Conservation (phyloP, 148 eudicot genomes). For the Silene uniflora region DNA sequence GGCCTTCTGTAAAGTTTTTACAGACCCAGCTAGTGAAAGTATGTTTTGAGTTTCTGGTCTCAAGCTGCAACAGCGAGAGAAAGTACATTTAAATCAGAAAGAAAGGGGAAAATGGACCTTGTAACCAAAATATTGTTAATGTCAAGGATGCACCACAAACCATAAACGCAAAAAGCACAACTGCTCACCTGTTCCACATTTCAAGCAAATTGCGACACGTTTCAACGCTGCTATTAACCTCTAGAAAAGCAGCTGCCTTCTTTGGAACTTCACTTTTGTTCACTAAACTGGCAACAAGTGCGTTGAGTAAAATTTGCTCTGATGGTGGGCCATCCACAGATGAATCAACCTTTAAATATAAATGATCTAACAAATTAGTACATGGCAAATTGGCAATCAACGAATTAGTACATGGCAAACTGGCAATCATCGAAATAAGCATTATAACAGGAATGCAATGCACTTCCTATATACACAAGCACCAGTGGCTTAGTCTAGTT, state of each 20-base stretch:
- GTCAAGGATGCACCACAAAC: background rate
- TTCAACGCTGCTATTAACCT: conserved; percentile 59
- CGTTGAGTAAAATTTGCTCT: conserved; percentile 54
- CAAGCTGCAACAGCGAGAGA: conserved; percentile 37
- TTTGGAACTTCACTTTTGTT: conserved; percentile 45
- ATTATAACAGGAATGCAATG: too few species aligned
- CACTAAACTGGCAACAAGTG: conserved; percentile 49
- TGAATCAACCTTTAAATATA: conserved; percentile 46
- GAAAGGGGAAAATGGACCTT: background rate
- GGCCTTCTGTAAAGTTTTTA: conserved; percentile 49
- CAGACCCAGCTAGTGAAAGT: conserved; percentile 55
- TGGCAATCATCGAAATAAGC: background rate
- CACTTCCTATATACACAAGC: too few species aligned
- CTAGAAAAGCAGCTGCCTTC: conserved; percentile 56
- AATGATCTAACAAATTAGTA: background rate
- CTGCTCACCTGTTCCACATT: conserved; percentile 47
- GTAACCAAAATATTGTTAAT: too few species aligned
- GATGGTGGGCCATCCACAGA: conserved; percentile 28
- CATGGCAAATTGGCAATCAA: too few species aligned
- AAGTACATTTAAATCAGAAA: background rate
- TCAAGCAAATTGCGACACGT: conserved; percentile 51
- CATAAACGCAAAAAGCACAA: background rate
- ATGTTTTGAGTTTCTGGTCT: conserved; percentile 61
- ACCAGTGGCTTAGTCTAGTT: too few species aligned
- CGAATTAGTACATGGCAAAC: too few species aligned